Percentiles rank a stretch among this genome's conserved stretches.
phyloP scores from a whole-genome alignment of 441 rosid genomes.

The Biscutella auriculata region DNA sequence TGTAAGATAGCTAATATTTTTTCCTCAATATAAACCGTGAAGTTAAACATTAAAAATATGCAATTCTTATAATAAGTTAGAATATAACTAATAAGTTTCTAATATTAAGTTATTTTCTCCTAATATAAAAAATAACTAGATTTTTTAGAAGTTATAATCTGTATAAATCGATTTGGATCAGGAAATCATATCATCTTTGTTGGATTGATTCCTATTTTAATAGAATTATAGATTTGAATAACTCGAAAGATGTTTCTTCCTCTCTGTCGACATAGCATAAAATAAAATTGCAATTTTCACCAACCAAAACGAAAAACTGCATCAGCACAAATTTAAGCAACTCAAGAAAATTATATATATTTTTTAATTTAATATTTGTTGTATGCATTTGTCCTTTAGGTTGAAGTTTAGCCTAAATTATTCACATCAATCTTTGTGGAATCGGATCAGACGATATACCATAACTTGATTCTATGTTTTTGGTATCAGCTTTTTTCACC shows the following conservation, averaged over 20 bases:
- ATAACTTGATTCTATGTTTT: neutral
- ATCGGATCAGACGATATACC: conserved; percentile 8
- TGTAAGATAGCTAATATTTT: too few species aligned
- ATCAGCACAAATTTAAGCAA: neutral
- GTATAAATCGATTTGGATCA: neutral
- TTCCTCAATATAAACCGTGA: too few species aligned
- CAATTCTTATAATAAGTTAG: too few species aligned
- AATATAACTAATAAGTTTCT: too few species aligned
- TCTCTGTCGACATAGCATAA: conserved; percentile 2
- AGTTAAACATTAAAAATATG: too few species aligned
- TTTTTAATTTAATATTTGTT: neutral
- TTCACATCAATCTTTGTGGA: conserved; percentile 1
- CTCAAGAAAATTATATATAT: neutral
- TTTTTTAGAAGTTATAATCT: too few species aligned
- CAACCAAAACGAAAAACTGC: conserved; percentile 7
- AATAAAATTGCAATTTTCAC: conserved; percentile 1
- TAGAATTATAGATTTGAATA: neutral
- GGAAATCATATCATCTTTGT: neutral
- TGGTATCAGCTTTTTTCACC: neutral
- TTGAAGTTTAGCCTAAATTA: neutral
- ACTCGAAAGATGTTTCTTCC: neutral
- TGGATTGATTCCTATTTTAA: conserved; percentile 4
- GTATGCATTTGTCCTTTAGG: neutral
- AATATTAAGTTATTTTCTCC: too few species aligned
- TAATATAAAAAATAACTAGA: too few species aligned